These are phyloP conservation scores for Pichia insulana DNA, from an alignment of 805 yeast genomes.

Conservation along the genomic window DNA sequence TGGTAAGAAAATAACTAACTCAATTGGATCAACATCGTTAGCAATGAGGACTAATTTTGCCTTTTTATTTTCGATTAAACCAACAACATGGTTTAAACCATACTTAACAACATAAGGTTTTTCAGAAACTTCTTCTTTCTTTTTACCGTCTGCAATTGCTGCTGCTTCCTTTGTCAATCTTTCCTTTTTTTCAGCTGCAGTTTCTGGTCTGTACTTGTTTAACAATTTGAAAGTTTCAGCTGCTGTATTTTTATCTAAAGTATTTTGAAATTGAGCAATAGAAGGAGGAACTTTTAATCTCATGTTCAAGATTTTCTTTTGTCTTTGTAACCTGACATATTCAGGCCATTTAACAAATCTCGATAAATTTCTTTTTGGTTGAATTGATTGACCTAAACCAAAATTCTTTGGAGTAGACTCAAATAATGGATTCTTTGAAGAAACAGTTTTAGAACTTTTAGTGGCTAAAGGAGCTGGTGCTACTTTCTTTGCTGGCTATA, in stretches of 20 bases:
- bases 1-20: conserved; percentile 93
- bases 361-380: conserved; percentile 91
- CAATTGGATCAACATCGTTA: conserved; percentile 98
- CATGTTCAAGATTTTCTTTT: conserved; percentile 88
- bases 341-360: conserved; percentile 99
- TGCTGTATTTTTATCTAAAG: conserved; percentile 98
- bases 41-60: conserved; percentile 96
- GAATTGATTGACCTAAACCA: conserved; percentile 94
- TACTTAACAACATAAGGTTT: conserved; percentile 96
- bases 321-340: conserved; percentile 97
- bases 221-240: conserved; percentile 92
- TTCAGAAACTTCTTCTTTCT: conserved; percentile 91
- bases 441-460: conserved; percentile 45
- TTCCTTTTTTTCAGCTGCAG: conserved; percentile 95
- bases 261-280: conserved; percentile 90
- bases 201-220: conserved; percentile 99
- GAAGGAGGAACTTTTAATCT: conserved; percentile 99
- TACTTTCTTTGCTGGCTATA: conserved; percentile 58
- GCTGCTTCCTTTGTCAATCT: conserved; percentile 98
- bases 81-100: conserved; percentile 99
- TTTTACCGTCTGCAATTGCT: conserved; percentile 96
- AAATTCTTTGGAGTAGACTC: conserved; percentile 87
- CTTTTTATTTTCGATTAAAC: conserved; percentile 96
- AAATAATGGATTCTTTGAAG: conserved; percentile 70
- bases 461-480: conserved; percentile 98